Evolutionary conservation across 1,284 basidiomycete genomes (phyloP), one percentile per base, ranked within the genome.

Genomic region (Leccinum subrobustum): DNA sequence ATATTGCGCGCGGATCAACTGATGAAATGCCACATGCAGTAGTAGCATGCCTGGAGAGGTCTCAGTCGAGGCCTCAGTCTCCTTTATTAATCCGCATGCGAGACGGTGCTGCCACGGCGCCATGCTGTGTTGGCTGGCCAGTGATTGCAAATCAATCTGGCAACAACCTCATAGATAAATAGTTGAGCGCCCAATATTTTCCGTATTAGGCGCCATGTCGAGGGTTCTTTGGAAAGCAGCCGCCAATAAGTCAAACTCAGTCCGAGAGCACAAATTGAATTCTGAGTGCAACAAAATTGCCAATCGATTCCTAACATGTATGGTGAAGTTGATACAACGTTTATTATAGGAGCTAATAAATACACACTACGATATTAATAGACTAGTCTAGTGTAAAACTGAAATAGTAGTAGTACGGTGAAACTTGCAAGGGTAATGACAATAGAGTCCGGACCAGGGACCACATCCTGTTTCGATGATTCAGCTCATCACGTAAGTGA

Each of bases 71-170:
- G n/a, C 8, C 42, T 11, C 42, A 18, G 14, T 5, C 5, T 5
- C 39, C 39, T 42, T 44, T 44, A 57, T 51, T 12, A 16, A 23
- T 23, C 33, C 55, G 18, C 12, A 7, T 18, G 48, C 7, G 16
- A 33, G 4, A 12, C 12, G 11, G 3, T 16, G 14, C 16, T 53
- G 42, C 55, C 63, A 58, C 54, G 42, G 42, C 60, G 58, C 67
- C 68, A 64, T 63, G n/a, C 8, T n/a, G 6, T 35, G 29, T 50
- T 52, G 48, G 51, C 12, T 27, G 33, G 50, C 37, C 35, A 35
- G 35, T 39, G 37, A 39, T 42, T 18, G 20, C 12, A 25, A 33
- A 57, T 54, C 16, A 39, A 3, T 35, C 11, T 12, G 12, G 5
- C 3, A 20, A 25, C 8, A 23, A 23, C 2, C 3, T 39, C 39